Evolutionary conservation across 1,139 yeast species (phyloP), one percentile per base, ranked within the genome.

Genomic region (Yamadazyma membranifaciens): DNA sequence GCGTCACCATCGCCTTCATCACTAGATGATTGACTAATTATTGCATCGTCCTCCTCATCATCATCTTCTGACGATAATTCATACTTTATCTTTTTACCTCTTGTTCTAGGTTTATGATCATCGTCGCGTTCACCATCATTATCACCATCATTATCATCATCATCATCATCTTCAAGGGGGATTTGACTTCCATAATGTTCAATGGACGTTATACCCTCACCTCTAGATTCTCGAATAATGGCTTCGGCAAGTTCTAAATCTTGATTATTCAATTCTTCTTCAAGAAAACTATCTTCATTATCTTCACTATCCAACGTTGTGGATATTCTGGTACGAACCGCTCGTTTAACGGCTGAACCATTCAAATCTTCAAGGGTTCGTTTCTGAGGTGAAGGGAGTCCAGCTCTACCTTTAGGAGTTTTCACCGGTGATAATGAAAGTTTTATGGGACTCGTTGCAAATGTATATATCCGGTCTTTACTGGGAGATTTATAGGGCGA

Each of bases 291-390:
- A 5, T 60, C 58, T 5, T 63, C 73, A 22, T 67, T 77, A 14
- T 62, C 65, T 5, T 63, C 73, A 22, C 67, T 77, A 14, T 62
- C 65, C 61, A 67, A 56, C 31, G 54, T 57, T 4, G 62, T 56
- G 43, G 68, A 67, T 3, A 62, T 50, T 16, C 55, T 54, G 2
- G 62, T 56, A 32, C 57, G 50, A 25, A 64, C 56, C 0, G 86
- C 81, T 46, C 75, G 57, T 46, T 71, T 72, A 17, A 77, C 58
- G 0, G 86, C 86, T 5, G 80, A 68, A 36, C 55, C 56, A 45
- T 80, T 78, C 39, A 76, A 50, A 17, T 75, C 80, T 0, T 52
- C 52, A 40, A 55, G 47, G 1, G 67, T 45, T 48, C 81, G 50
- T 44, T 65, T 74, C 42, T 55, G 45, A 0, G 81, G 81, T 3